Base-by-base conservation (phyloP, 495 filamentous ascomycete species). In the Pyronema omphalodes region DNA sequence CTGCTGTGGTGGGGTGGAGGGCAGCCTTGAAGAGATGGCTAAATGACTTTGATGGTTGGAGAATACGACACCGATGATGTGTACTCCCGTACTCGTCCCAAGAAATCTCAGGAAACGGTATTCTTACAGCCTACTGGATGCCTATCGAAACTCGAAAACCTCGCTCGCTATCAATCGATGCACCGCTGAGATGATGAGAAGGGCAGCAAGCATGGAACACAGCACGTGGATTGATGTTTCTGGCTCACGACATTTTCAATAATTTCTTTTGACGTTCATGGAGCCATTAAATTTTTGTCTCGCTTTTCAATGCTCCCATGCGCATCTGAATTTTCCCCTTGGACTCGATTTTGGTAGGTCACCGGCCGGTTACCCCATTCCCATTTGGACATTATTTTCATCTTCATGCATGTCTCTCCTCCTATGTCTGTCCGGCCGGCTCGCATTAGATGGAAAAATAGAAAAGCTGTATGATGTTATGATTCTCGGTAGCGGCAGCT, bases 391-490 rank as follows among this genome's bases (percentile, higher is more conserved):
- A 34, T 4, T 36, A 3, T 9, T 47, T 15, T 23, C 44, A 14
- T n/a, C 29, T 12, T 34, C 47, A 9, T 19, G 14, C 44, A 11
- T 19, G 12, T 47, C 44, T 9, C 44, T 17, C 12, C 12, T 4
- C 35, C 47, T 17, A 19, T 50, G 47, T 50, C 47, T 50, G 9
- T 50, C 47, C 29, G 11, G 11, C 7, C 12, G 18, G 9, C 47
- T 50, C 47, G 47, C 47, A 34, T 50, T 12, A 19, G 47, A 50
- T 34, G 47, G 47, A 36, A n/a, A 34, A 19, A 36, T 14, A 19
- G 29, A 50, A 15, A 34, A 11, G 36, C 29, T 34, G 47, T 29
- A 50, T 50, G 47, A 50, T 50, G 47, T 34, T 50, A 50, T 50
- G 47, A 50, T 50, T 23, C 47, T 17, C 23, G 23, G 44, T 19